Evolutionary conservation across 208 protist genomes (phyloP).

Genomic region (Trypanosoma cruzi): DNA sequence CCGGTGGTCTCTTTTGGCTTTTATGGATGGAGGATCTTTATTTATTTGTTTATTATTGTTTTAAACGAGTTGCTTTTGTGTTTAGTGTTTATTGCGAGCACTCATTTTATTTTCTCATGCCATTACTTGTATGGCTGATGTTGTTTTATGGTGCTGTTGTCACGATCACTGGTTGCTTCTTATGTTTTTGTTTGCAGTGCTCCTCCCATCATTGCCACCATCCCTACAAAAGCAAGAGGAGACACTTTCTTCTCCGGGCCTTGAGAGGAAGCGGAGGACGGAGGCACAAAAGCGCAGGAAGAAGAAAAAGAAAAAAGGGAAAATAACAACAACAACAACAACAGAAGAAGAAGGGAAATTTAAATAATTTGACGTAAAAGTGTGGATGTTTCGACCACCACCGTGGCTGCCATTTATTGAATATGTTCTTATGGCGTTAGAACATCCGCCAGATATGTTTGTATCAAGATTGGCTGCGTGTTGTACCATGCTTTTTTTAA

Average conservation of each 20-base stretch:
- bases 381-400: slow-evolving; percentile 42
- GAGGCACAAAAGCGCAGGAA: neutral
- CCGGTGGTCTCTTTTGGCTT: no score
- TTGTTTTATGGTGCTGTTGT: no score
- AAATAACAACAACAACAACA: no score
- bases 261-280: no score
- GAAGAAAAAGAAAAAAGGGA: slow-evolving; percentile 5
- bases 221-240: neutral
- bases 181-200: no score
- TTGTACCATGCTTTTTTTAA: slow-evolving; percentile 82
- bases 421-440: slow-evolving; percentile 77
- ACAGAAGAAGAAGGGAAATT: neutral
- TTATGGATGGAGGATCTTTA: slow-evolving; percentile 13
- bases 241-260: neutral
- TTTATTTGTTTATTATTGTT: slow-evolving; percentile 1
- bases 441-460: slow-evolving; percentile 85
- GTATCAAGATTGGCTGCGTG: slow-evolving; percentile 80
- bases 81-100: neutral
- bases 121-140: no score
- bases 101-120: no score
- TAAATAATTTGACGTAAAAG: no score
- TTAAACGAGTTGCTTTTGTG: slow-evolving; percentile 12
- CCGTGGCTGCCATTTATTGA: slow-evolving; percentile 77
- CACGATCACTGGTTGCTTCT: no score
- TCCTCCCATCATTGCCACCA: no score